These are phyloP conservation scores for Chrysosporium keratinophilum DNA, from an alignment of 2,329 filamentous ascomycete genomes.

Conservation along the genomic window DNA sequence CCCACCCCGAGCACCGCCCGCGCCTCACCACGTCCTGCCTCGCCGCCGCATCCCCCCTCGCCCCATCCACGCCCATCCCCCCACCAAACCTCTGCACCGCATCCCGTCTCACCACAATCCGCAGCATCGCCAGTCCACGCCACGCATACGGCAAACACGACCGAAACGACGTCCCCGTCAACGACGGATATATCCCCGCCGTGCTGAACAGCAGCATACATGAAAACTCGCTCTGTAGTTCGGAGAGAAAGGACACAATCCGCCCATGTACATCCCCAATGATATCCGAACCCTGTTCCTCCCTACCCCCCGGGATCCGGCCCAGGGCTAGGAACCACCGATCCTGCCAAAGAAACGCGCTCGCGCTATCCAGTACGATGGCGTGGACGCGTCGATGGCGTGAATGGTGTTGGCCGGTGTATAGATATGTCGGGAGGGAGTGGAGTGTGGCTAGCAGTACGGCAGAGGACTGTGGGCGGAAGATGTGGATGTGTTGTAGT, in stretches of 20 bases:
- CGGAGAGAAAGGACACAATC: slow-evolving; percentile 22
- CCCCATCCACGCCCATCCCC: slow-evolving; percentile 26
- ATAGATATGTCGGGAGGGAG: slow-evolving; percentile 42
- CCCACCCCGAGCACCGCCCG: slow-evolving; percentile 29
- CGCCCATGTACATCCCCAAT: slow-evolving; percentile 8
- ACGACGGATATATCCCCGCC: slow-evolving; percentile 16
- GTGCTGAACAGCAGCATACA: slow-evolving; percentile 34
- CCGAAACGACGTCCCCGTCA: slow-evolving; percentile 22
- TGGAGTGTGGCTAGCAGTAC: slow-evolving; percentile 43
- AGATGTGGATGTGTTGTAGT: slow-evolving; percentile 49
- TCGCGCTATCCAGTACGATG: slow-evolving; percentile 46
- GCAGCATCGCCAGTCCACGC: slow-evolving; percentile 30
- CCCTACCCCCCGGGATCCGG: slow-evolving; percentile 13
- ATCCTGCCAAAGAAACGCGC: slow-evolving; percentile 47
- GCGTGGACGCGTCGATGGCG: slow-evolving; percentile 38
- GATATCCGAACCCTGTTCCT: no score
- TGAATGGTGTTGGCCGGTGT: slow-evolving; percentile 39
- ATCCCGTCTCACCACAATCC: slow-evolving; percentile 30
- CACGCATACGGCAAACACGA: slow-evolving; percentile 31
- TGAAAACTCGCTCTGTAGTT: slow-evolving; percentile 29
- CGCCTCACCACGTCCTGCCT: slow-evolving; percentile 28
- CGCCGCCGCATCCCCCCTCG: slow-evolving; percentile 26
- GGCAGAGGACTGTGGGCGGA: slow-evolving; percentile 44
- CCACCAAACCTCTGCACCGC: slow-evolving; percentile 29
- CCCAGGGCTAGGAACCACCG: slow-evolving; percentile 35